Conservation (phyloP, 2,329 filamentous ascomycete species). For the Apiospora marii region DNA sequence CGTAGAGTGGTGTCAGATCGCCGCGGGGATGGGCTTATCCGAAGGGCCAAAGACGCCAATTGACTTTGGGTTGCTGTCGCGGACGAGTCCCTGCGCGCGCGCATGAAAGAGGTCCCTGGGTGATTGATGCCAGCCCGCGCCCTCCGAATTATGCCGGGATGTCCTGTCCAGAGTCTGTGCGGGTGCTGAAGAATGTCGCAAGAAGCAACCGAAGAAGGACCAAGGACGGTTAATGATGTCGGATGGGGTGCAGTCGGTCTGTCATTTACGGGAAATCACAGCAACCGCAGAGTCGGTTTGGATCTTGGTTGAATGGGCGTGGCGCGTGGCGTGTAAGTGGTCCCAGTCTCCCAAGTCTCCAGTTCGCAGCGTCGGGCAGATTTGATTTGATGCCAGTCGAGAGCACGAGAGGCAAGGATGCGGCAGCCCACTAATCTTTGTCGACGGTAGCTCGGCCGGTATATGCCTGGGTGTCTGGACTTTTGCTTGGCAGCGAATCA, state of each 20-base stretch:
- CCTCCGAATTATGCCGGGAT: not conserved
- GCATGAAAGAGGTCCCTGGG: conserved; percentile 13
- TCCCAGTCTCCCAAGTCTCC: not conserved
- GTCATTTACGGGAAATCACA: conserved; percentile 14
- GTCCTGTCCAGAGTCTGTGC: not conserved
- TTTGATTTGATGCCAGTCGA: conserved; percentile 10
- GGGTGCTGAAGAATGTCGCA: not conserved
- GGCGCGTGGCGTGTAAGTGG: conserved; percentile 20
- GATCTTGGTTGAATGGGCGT: not conserved
- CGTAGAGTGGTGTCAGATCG: conserved; percentile 27
- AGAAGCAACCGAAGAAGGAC: not conserved
- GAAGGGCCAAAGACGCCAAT: conserved; percentile 1
- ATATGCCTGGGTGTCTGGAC: not conserved
- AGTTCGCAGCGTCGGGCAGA: not conserved
- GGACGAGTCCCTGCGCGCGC: conserved; percentile 12
- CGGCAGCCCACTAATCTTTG: not conserved
- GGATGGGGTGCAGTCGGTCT: not conserved
- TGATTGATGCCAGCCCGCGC: not conserved
- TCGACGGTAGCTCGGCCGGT: not conserved
- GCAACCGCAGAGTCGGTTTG: not conserved
- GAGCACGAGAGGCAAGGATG: not conserved
- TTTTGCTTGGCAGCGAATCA: conserved; percentile 10
- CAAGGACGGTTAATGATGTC: not conserved
- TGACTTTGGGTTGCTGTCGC: conserved; percentile 3
- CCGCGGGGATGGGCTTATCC: conserved; percentile 26